A percentile compares a stretch with the other conserved stretches of the same genome.
These are phyloP conservation scores for Mesembryanthemum crystallinum DNA, from an alignment of 148 eudicot species.

Conservation along the genomic window DNA sequence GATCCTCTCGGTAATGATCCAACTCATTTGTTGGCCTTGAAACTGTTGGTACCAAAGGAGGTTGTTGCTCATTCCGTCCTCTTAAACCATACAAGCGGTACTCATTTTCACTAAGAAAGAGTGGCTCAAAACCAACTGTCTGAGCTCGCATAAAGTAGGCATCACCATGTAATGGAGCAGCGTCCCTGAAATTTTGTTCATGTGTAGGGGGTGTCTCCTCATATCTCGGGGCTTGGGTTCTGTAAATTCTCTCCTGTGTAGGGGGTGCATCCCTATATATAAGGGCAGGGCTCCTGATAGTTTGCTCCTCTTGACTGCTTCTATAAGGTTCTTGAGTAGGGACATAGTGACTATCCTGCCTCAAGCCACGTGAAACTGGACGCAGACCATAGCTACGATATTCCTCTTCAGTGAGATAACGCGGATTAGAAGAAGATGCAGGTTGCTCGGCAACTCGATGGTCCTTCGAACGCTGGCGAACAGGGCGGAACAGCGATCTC, in stretches of 20 bases:
- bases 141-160: conserved; percentile 20
- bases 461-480: conserved; percentile 29
- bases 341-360: conserved; percentile 19
- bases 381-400: conserved; percentile 60
- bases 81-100: conserved; percentile 48
- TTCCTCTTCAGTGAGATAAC: conserved; percentile 47
- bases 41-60: conserved; percentile 23
- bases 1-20: conserved; percentile 22
- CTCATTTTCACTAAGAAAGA: conserved; percentile 47
- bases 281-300: conserved; percentile 25
- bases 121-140: conserved; percentile 20
- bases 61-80: conserved; percentile 28
- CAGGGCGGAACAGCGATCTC: conserved; percentile 42
- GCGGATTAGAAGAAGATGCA: conserved; percentile 28
- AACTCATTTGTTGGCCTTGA: conserved; percentile 20
- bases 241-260: conserved; percentile 16
- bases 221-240: conserved; percentile 2
- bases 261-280: conserved; percentile 18
- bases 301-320: conserved; percentile 27
- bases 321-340: conserved; percentile 27
- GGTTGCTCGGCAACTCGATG: conserved; percentile 26
- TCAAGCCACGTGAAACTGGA: conserved; percentile 26
- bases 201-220: conserved; percentile 7
- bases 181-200: conserved; percentile 9
- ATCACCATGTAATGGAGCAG: conserved; percentile 17